phyloP scores from a whole-genome alignment of 2,329 filamentous ascomycete genomes.

The Neodidymelliopsis sp. region DNA sequence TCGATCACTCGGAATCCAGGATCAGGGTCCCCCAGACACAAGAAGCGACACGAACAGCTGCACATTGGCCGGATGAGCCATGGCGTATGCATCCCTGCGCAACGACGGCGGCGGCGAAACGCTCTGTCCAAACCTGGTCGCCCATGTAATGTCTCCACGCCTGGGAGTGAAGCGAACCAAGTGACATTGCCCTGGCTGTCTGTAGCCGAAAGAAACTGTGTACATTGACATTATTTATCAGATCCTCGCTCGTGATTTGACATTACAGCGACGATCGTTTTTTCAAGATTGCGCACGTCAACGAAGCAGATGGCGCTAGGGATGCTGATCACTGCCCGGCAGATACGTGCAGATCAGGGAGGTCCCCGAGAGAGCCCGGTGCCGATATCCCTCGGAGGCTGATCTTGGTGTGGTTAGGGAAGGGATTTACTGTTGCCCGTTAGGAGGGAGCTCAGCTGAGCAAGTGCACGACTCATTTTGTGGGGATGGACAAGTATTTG shows the following conservation, averaged over 20 bases:
- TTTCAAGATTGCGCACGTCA: conserved; percentile 13
- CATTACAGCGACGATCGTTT: conserved; percentile 6
- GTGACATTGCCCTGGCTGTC: not conserved
- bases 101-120: too few relatives aligned
- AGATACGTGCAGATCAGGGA: conserved; percentile 10
- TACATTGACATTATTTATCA: not conserved
- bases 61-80: too few relatives aligned
- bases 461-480: conserved; percentile 1
- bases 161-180: too few relatives aligned
- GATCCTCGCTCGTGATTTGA: conserved; percentile 5
- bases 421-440: too few relatives aligned
- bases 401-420: conserved; percentile 11
- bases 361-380: conserved; percentile 1
- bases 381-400: not conserved
- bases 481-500: too few relatives aligned
- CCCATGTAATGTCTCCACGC: too few relatives aligned
- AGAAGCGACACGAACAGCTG: too few relatives aligned
- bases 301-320: conserved; percentile 11
- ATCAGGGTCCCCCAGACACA: too few relatives aligned
- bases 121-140: too few relatives aligned
- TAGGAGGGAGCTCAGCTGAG: conserved; percentile 5
- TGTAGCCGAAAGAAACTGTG: not conserved
- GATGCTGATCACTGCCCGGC: conserved; percentile 9
- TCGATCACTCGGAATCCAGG: too few relatives aligned
- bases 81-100: too few relatives aligned